Evolutionary conservation across 2,329 filamentous ascomycete species (phyloP), one percentile per base, ranked within the genome.

Genomic region (Talaromyces sp.): DNA sequence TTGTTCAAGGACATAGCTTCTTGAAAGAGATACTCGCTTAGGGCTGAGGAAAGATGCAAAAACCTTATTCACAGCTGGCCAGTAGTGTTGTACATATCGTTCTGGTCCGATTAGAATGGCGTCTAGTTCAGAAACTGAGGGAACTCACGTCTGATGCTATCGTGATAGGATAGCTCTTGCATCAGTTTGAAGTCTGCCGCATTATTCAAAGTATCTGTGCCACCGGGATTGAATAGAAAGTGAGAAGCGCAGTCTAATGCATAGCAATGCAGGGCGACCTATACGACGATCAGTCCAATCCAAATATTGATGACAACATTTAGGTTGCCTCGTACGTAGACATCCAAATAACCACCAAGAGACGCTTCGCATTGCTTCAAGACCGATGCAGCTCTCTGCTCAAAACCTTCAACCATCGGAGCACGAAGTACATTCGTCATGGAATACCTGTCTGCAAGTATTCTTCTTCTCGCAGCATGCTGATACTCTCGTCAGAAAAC

Each of bases 221-320:
- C 88, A 65, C 86, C 82, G 0, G 88, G 87, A 63, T 89, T 86
- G 71, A 91, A 89, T n/a, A 91, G 80, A 68, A 90, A 87, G 70
- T 89, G 86, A 0, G 87, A 89, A 33, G 87, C 84, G 69, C 88
- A 89, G 71, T 91, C 89, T 62, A 90, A 86, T 0, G 89, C 88
- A 72, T 89, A 91, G 31, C 88, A 84, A 68, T 91, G 89, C 1
- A 90, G 78, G 25, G 75, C 79, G 73, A 70, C 69, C 74, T 78
- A 45, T 1, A 35, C 17, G 5, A 35, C 17, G 11, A n/a, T 54
- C 50, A 54, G 50, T 22, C 9, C 5, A 11, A 7, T 35, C 4
- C 5, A 22, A n/a, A 22, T 2, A 9, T 6, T 22, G 13, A 22
- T 54, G 31, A 35, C 15, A 10, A 11, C 13, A 6, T 7, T n/a